Percentiles rank a stretch among this genome's conserved stretches.
phyloP scores from a whole-genome alignment of 768 basidiomycete species.

The Guyanaporus albipodus region DNA sequence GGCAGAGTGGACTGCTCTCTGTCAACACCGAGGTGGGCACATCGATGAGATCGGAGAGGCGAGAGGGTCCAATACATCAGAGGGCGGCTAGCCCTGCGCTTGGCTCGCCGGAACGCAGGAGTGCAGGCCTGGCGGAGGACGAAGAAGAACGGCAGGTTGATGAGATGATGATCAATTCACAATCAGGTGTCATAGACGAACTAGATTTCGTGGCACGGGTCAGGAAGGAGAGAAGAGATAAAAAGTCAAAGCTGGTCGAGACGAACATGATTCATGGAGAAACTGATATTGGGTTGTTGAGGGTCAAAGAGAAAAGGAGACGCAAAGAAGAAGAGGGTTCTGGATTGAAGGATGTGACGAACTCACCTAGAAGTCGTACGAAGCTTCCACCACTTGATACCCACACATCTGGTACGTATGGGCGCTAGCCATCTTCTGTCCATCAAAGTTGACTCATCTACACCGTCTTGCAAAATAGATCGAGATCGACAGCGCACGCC shows the following conservation, averaged over 20 bases:
- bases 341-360: slow-evolving; percentile 61
- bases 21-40: slow-evolving; percentile 31
- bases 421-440: not conserved
- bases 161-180: slow-evolving; percentile 19
- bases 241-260: slow-evolving; percentile 20
- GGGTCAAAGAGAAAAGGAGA: slow-evolving; percentile 39
- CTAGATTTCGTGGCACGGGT: slow-evolving; percentile 15
- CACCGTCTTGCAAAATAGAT: slow-evolving; percentile 22
- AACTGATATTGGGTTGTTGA: slow-evolving; percentile 20
- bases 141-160: slow-evolving; percentile 51
- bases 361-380: slow-evolving; percentile 42
- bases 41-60: slow-evolving; percentile 25
- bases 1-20: slow-evolving; percentile 54
- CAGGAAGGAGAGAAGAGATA: slow-evolving; percentile 45
- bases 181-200: slow-evolving; percentile 15
- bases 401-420: slow-evolving; percentile 33
- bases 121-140: slow-evolving; percentile 52
- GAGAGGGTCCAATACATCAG: slow-evolving; percentile 39
- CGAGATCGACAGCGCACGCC: slow-evolving; percentile 36
- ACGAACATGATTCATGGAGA: slow-evolving; percentile 21
- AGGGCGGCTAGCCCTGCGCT: slow-evolving; percentile 66
- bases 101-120: slow-evolving; percentile 55
- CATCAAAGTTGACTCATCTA: slow-evolving; percentile 11
- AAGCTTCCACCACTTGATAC: slow-evolving; percentile 36
- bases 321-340: slow-evolving; percentile 36